phyloP scores from a whole-genome alignment of 73 alveolate genomes.

The Tetrahymena borealis region DNA sequence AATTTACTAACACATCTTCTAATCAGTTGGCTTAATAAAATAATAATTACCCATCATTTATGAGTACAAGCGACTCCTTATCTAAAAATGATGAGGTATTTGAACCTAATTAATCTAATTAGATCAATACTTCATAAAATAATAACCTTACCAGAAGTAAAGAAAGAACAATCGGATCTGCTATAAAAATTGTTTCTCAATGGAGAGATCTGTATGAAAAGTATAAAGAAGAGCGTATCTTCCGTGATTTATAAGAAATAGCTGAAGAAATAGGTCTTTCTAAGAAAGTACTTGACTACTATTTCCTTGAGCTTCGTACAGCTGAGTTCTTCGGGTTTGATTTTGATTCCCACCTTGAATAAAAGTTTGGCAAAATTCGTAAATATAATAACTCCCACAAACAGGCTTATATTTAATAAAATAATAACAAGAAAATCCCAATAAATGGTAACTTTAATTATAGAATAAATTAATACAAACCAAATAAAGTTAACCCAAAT shows the following conservation, averaged over 20 bases:
- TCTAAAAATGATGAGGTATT: too few species aligned
- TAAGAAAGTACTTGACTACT: neutral
- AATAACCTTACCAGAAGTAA: neutral
- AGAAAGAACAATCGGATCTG: neutral
- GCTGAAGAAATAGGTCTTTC: neutral
- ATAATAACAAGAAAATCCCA: neutral
- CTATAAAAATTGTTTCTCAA: neutral
- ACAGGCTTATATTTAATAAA: neutral
- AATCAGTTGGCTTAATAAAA: too few species aligned
- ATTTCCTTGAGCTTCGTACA: neutral
- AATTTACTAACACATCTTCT: neutral
- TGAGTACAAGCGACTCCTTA: too few species aligned
- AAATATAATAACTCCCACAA: neutral
- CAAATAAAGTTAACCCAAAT: neutral
- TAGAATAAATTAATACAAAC: neutral
- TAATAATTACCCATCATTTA: too few species aligned
- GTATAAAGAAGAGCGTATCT: neutral
- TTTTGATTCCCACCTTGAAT: neutral
- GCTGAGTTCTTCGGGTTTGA: neutral
- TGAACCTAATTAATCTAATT: neutral
- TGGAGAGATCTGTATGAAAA: neutral
- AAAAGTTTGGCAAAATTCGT: neutral
- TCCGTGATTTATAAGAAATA: neutral
- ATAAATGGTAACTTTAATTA: neutral
- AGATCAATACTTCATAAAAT: neutral